These are phyloP conservation scores for Aspergillus sp. DNA, from an alignment of 2,329 filamentous ascomycete species.

Conservation along the genomic window DNA sequence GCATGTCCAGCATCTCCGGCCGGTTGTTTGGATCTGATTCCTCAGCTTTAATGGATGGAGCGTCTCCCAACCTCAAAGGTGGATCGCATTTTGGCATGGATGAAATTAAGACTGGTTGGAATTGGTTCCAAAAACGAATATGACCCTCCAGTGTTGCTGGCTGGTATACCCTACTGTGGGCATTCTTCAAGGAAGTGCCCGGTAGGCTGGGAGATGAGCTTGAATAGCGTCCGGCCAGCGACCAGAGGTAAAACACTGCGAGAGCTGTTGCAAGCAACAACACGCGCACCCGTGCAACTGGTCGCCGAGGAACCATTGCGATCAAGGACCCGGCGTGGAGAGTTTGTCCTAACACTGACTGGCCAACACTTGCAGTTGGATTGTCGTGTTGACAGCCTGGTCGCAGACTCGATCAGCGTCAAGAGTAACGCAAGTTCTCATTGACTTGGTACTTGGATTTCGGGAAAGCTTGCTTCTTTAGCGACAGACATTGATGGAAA, in stretches of 20 bases:
- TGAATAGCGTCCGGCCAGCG: slow-evolving; percentile 13
- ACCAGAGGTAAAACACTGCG: slow-evolving; percentile 16
- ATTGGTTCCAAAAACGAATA: slow-evolving; percentile 34
- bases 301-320: slow-evolving; percentile 18
- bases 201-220: neutral
- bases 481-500: neutral
- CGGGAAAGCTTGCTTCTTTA: neutral
- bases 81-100: slow-evolving; percentile 31
- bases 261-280: slow-evolving; percentile 19
- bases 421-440: neutral
- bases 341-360: neutral
- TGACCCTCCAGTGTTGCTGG: slow-evolving; percentile 17
- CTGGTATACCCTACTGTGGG: neutral
- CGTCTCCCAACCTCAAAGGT: slow-evolving; percentile 26
- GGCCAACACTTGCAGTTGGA: neutral
- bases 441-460: neutral
- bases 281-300: slow-evolving; percentile 17
- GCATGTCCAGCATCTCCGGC: slow-evolving; percentile 32
- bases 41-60: slow-evolving; percentile 28
- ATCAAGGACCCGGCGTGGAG: neutral
- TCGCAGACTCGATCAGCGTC: neutral
- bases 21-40: slow-evolving; percentile 26
- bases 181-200: neutral
- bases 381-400: neutral
- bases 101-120: slow-evolving; percentile 32